Evolutionary conservation across 345 rosid species (phyloP).

Genomic region (Eucalyptus caleyi): DNA sequence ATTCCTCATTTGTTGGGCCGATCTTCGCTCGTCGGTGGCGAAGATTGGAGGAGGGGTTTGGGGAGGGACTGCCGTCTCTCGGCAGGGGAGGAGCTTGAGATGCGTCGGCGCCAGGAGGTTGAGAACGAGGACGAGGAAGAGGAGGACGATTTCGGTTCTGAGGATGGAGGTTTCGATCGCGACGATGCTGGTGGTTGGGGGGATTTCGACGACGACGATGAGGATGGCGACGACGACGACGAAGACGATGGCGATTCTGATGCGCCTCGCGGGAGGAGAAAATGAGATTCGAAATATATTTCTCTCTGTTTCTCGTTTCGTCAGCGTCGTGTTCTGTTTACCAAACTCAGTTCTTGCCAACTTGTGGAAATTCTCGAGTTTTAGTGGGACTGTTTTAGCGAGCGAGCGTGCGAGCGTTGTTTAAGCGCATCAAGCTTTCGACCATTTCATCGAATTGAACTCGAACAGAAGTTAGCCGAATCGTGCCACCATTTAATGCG

Average conservation of each 20-base stretch:
- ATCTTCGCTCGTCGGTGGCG: not conserved
- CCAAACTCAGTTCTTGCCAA: not conserved
- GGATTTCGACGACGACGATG: not conserved
- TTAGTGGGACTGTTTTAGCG: not conserved
- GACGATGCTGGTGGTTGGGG: not conserved
- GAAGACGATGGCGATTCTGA: not conserved
- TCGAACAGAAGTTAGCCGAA: not conserved
- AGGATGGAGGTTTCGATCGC: not conserved
- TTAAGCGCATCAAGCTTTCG: not conserved
- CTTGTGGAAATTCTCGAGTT: not conserved
- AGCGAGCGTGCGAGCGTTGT: not conserved
- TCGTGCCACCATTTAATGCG: not conserved
- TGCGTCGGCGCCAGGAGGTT: not conserved
- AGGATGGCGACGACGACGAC: not conserved
- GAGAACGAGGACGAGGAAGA: not conserved
- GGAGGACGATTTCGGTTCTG: not conserved
- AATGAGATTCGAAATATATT: not conserved
- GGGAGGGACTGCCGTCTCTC: accelerated
- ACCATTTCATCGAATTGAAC: not conserved
- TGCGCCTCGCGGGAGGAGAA: not conserved
- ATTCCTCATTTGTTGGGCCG: not conserved
- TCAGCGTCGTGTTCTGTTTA: not conserved
- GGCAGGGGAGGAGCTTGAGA: not conserved
- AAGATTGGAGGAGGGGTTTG: not conserved
- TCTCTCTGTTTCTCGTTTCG: not conserved